These are phyloP conservation scores for Russula ochroleuca DNA, from an alignment of 768 basidiomycete genomes.

Conservation along the genomic window DNA sequence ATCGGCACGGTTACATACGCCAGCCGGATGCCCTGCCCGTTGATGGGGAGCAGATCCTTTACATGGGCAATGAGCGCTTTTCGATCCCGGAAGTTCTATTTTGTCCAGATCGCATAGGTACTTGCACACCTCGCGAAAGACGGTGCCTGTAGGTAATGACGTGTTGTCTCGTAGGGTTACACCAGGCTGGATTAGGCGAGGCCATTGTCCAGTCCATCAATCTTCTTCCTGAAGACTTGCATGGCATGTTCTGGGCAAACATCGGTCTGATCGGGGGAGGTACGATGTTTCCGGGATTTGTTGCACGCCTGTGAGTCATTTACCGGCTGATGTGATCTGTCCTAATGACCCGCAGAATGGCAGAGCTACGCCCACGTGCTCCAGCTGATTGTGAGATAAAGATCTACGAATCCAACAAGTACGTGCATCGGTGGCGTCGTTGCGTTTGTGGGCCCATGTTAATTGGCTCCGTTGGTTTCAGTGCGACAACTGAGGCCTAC, in stretches of 20 bases:
- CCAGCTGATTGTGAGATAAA: constrained; percentile 75
- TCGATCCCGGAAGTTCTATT: constrained; percentile 90
- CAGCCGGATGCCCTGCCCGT: constrained; percentile 48
- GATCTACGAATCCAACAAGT: constrained; percentile 74
- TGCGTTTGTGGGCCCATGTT: not conserved
- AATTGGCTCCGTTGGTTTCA: constrained; percentile 31
- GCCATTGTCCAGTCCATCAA: constrained; percentile 74
- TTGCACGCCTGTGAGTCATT: constrained; percentile 62
- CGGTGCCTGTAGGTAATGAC: constrained; percentile 11
- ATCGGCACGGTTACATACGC: constrained; percentile 56
- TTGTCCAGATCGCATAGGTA: constrained; percentile 85
- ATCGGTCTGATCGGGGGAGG: constrained; percentile 88
- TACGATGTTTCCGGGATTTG: constrained; percentile 69
- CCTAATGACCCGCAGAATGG: constrained; percentile 42
- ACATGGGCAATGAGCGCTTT: constrained; percentile 91
- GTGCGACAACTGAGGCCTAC: constrained; percentile 66
- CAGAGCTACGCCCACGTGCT: constrained; percentile 74
- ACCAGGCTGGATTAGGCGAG: constrained; percentile 74
- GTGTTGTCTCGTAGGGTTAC: constrained; percentile 48
- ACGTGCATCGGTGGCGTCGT: constrained; percentile 34
- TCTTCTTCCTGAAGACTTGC: constrained; percentile 71
- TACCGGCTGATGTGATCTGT: not conserved
- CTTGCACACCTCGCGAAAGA: constrained; percentile 6
- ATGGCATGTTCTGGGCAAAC: constrained; percentile 94
- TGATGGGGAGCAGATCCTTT: constrained; percentile 64